These are phyloP conservation scores for Macrolepiota albuminosa DNA, from an alignment of 768 basidiomycete genomes.

Conservation along the genomic window DNA sequence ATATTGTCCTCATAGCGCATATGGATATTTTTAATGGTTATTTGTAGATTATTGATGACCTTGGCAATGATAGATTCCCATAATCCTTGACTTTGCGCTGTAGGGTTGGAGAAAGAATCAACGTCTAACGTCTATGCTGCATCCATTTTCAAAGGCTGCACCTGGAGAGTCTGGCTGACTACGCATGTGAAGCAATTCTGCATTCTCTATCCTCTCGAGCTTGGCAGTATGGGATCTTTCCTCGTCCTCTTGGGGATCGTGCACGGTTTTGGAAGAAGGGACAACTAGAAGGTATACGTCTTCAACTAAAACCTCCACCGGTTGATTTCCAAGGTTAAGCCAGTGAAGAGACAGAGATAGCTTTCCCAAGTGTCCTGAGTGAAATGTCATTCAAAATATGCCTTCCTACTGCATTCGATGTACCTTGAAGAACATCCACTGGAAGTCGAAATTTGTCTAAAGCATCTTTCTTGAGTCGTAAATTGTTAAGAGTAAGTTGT, in stretches of 20 bases:
- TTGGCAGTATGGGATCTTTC: conserved; percentile 78
- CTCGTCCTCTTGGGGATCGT: conserved; percentile 84
- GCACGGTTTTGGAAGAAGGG: conserved; percentile 63
- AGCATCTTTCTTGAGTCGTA: conserved; percentile 88
- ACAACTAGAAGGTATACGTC: conserved; percentile 93
- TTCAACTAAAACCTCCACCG: conserved; percentile 87
- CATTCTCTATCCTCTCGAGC: conserved; percentile 81
- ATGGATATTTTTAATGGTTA: conserved; percentile 94
- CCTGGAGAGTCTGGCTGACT: conserved; percentile 51
- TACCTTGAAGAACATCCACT: conserved; percentile 92
- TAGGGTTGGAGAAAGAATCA: conserved; percentile 29
- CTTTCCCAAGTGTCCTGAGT: conserved; percentile 75
- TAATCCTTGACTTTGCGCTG: conserved; percentile 76
- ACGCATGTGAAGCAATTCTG: conserved; percentile 75
- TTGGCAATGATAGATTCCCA: conserved; percentile 80
- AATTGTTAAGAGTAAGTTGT: conserved; percentile 69
- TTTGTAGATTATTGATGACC: conserved; percentile 93
- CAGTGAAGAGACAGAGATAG: conserved; percentile 85
- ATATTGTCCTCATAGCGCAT: conserved; percentile 93
- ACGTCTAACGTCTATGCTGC: background rate
- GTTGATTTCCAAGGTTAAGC: conserved; percentile 85
- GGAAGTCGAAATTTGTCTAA: conserved; percentile 95
- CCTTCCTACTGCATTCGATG: background rate
- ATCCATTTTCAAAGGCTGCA: conserved; percentile 17
- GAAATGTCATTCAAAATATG: background rate